These are phyloP conservation scores for Penicillium sp. DNA, from an alignment of 2,329 filamentous ascomycete genomes.

Conservation along the genomic window DNA sequence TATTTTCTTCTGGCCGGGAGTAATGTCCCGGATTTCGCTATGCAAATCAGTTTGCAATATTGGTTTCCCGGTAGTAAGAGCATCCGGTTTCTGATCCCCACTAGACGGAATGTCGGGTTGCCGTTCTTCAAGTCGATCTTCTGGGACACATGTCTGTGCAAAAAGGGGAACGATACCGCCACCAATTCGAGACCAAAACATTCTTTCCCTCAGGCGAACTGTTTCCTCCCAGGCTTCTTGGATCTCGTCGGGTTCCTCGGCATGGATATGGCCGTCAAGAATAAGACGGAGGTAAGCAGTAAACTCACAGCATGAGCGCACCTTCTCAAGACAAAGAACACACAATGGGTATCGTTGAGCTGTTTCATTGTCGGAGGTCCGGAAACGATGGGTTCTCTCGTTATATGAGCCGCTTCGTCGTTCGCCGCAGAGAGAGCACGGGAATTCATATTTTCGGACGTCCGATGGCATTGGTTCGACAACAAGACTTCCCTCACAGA, in stretches of 20 bases:
- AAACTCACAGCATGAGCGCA: constrained; percentile 90
- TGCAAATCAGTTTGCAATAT: constrained; percentile 2
- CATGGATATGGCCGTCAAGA: constrained; percentile 88
- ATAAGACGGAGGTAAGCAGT: constrained; percentile 89
- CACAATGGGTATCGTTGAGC: constrained; percentile 91
- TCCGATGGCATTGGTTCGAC: constrained; percentile 82
- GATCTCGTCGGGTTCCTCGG: constrained; percentile 81
- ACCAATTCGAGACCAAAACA: constrained; percentile 95
- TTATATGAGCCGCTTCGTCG: constrained; percentile 72
- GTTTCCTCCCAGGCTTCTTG: constrained; percentile 94
- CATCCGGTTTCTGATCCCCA: neutral
- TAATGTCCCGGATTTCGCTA: constrained; percentile 10
- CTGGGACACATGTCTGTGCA: constrained; percentile 28
- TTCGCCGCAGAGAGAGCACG: constrained; percentile 91
- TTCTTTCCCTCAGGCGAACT: constrained; percentile 83
- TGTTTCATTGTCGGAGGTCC: constrained; percentile 82
- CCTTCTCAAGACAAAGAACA: constrained; percentile 79
- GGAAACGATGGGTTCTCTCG: constrained; percentile 82
- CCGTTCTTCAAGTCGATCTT: constrained; percentile 12
- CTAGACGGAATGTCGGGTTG: constrained; percentile 8
- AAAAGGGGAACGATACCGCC: constrained; percentile 82
- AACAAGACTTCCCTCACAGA: constrained; percentile 82
- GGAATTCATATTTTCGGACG: constrained; percentile 57
- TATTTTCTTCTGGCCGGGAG: constrained; percentile 12
- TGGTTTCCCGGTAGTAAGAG: constrained; percentile 6